Conservation (phyloP, 257 asterid species). For the Primulina eburnea region DNA sequence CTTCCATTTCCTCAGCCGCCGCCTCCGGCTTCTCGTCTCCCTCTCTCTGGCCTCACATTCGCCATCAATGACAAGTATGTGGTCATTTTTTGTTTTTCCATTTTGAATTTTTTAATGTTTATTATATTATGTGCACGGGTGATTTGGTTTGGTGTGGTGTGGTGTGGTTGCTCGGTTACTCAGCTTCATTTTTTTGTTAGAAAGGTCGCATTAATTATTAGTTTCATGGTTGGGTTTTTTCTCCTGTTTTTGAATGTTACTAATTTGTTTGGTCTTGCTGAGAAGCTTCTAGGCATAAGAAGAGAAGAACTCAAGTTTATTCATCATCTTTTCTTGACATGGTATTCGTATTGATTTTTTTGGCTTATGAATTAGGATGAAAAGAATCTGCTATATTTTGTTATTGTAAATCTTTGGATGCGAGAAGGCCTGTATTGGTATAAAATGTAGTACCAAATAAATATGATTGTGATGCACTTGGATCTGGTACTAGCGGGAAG, state of each 20-base stretch:
- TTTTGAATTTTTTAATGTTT: neutral
- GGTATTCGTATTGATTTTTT: neutral
- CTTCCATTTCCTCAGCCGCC: slow-evolving; percentile 86
- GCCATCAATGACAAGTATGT: slow-evolving; percentile 80
- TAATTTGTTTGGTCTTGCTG: neutral
- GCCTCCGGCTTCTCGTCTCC: slow-evolving; percentile 88
- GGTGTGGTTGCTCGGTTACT: neutral
- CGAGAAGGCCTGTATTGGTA: neutral
- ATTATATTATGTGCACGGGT: neutral
- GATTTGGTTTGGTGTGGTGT: neutral
- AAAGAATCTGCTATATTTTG: neutral
- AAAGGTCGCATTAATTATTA: slow-evolving; percentile 2
- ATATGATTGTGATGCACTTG: neutral
- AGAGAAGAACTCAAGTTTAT: neutral
- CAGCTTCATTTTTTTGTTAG: neutral
- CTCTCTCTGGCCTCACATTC: slow-evolving; percentile 70
- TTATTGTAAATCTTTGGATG: neutral
- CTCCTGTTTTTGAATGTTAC: neutral
- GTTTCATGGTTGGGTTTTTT: slow-evolving; percentile 3
- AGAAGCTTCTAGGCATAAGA: neutral
- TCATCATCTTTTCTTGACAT: neutral
- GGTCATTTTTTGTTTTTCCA: neutral
- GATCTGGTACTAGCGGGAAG: neutral
- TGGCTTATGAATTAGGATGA: neutral
- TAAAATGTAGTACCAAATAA: slow-evolving; percentile 1